Base-by-base conservation (phyloP, 2,329 filamentous ascomycete genomes). In the Fusarium newnesense region DNA sequence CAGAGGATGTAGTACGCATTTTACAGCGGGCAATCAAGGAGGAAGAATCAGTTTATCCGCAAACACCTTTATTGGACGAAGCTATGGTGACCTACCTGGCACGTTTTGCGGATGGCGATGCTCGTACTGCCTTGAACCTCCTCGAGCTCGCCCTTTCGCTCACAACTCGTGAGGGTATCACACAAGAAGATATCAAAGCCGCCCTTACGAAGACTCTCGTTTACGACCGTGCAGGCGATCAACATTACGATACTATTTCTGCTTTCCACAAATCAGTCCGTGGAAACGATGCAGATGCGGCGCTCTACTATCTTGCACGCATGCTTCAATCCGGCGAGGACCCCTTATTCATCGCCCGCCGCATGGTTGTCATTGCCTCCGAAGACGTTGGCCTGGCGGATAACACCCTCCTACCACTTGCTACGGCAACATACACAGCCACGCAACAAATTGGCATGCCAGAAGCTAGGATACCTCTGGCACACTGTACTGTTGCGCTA, bases 301-400 rank as follows among this genome's bases (percentile, higher is more conserved):
- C 96, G 0, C 87, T 99, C 3, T 99, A 98, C 84, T 99, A 98
- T 81, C 90, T 99, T 4, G 94, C 94, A 1, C 92, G 96, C 40
- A 99, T 99, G 96, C 89, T 99, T 9, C 93, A 97, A 78, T 96
- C 94, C 0, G 96, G 96, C 67, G 96, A 98, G 82, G 96, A 98
- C 77, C 94, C 96, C 0, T 86, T 98, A 2, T 98, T 96, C 82
- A 92, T 99, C 62, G 96, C 96, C 9, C 91, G 96, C 3, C 92
- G 96, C 39, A 94, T 99, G 87, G 92, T 99, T 11, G 95, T 98
- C 18, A 95, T 98, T 59, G 96, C 96, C 2, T 96, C 93, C 4
- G 96, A 99, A 81, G 96, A 99, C 79, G 90, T 98, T 43, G 96
- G 96, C 0, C 85, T 98, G 1, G 96, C 96, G 9, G 95, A 98